Evolutionary conservation across 108 stramenopile genomes (phyloP), one percentile per base, ranked within the genome.

Genomic region (Nitzschia sp.): DNA sequence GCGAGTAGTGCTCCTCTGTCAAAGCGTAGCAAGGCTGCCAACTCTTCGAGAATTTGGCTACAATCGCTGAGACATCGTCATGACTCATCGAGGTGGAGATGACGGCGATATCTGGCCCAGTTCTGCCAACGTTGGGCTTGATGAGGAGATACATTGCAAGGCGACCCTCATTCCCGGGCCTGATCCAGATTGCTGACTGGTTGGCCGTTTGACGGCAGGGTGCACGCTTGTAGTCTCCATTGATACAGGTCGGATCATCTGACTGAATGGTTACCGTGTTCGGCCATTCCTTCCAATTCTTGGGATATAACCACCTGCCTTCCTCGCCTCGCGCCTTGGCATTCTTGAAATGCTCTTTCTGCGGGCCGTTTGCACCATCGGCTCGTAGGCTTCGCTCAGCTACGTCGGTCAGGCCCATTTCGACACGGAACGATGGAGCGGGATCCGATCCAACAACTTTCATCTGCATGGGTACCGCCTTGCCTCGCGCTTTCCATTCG

Each of bases 1-100:
- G 38, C 38, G 38, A 42, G 13, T 58, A 28, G 17, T 25, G 17
- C 28, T 4, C 3, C 17, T 58, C 57, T 3, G 21, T 23, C 21
- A 90, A 56, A 46, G 88, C 76, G 74, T 90, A 82, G 54, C 74
- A 83, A 2, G 88, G 88, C 72, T 86, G 78, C 88, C 85, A 90
- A 28, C 61, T 54, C 4, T n/a, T 21, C 0, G 78, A 70, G 34
- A 89, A 64, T 15, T 46, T 72, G 0, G 74, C 79, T 0, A 80
- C 3, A 26, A 90, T 67, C 13, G 65, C 56, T 28, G 73, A 33
- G 51, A 54, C 30, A 49, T 89, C 83, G n/a, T 62, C 47, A 29
- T 61, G 38, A 30, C 59, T 33, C 11, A 59, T 70, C 9, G 86
- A 85, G 1, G 76, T 54, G n/a, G 86, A 83, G 33, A 89, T 83